Base-by-base conservation (phyloP, 345 rosid species). In the Eucalyptus leucophloia region DNA sequence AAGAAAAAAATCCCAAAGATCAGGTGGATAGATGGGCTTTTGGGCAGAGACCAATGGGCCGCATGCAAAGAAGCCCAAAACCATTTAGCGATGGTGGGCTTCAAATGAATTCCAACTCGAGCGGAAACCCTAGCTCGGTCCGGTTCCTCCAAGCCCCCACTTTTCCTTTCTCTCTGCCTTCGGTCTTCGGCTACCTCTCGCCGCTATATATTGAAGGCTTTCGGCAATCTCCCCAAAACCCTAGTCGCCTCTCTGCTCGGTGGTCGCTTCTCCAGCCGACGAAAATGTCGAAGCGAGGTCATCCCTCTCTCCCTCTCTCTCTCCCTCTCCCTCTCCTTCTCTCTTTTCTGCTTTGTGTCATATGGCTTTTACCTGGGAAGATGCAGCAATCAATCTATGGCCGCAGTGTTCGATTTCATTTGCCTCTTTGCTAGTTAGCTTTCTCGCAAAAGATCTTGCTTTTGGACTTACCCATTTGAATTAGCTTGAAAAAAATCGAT, bases 281-380 rank as follows among this genome's bases (percentile, higher is more conserved):
- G 34, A 94, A 93, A 72, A 96, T 97, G 99, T 97, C 98, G 96
- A 97, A 97, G 95, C 96, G 99, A 95, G 98, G 98, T 95, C 69
- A 89, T 83, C 69, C 21, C 7, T 37, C 87, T 60, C 65, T 16
- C 17, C 50, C 7, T 72, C 28, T 62, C 24, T 49, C 3, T 58
- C 60, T 37, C 37, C 50, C 3, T 60, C 62, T 32, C 40, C 45
- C 2, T 72, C 30, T 65, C 26, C 47, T 2, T 45, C 47, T 45
- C 47, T 9, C 47, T 44, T 62, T 12, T 30, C 30, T 32, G 24
- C 83, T 37, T 19, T 34, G 45, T 72, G 15, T 13, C 45, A 24
- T 37, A 37, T 72, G 45, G 44, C 2, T 72, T 67, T 72, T 19
- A 0, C 44, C 23, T 37, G 82, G 82, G 82, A 37, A 72, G 82